Conservation (phyloP, 2,329 filamentous ascomycete genomes). For the Cercospora sojina region DNA sequence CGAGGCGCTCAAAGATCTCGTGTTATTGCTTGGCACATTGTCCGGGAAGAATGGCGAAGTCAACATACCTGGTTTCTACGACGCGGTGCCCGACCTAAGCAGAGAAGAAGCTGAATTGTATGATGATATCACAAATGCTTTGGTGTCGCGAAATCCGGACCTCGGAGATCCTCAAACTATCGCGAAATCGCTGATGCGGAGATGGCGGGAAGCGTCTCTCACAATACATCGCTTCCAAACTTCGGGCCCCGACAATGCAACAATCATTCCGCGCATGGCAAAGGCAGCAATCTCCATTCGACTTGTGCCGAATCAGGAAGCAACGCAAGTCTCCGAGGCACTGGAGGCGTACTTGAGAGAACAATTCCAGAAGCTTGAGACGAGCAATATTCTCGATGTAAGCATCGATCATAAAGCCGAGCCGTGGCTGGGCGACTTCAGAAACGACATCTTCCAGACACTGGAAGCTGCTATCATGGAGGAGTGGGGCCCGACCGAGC, state of each 20-base stretch:
- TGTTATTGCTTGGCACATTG: slow-evolving; percentile 75
- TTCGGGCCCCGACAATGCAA: slow-evolving; percentile 82
- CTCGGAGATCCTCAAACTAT: slow-evolving; percentile 66
- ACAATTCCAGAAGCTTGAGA: slow-evolving; percentile 72
- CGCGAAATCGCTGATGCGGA: slow-evolving; percentile 81
- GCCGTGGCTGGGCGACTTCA: slow-evolving; percentile 67
- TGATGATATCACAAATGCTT: slow-evolving; percentile 74
- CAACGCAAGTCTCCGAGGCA: slow-evolving; percentile 68
- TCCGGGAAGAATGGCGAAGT: slow-evolving; percentile 79
- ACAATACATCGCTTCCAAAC: slow-evolving; percentile 93
- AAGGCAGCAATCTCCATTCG: slow-evolving; percentile 86
- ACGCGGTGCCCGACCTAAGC: slow-evolving; percentile 73
- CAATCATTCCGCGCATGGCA: slow-evolving; percentile 85
- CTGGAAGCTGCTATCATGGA: slow-evolving; percentile 81
- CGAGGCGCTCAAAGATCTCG: slow-evolving; percentile 88
- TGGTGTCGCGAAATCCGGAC: slow-evolving; percentile 69
- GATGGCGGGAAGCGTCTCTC: slow-evolving; percentile 92
- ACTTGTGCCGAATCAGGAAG: slow-evolving; percentile 88
- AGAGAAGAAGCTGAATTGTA: slow-evolving; percentile 76
- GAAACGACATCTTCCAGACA: slow-evolving; percentile 85
- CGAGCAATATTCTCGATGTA: slow-evolving; percentile 76
- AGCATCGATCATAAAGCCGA: slow-evolving; percentile 86
- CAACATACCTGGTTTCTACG: slow-evolving; percentile 84
- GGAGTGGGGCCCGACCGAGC: slow-evolving; percentile 68
- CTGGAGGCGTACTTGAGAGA: slow-evolving; percentile 66